phyloP scores from a whole-genome alignment of 2,329 filamentous ascomycete species.

The Ophiocordyceps sinensis region DNA sequence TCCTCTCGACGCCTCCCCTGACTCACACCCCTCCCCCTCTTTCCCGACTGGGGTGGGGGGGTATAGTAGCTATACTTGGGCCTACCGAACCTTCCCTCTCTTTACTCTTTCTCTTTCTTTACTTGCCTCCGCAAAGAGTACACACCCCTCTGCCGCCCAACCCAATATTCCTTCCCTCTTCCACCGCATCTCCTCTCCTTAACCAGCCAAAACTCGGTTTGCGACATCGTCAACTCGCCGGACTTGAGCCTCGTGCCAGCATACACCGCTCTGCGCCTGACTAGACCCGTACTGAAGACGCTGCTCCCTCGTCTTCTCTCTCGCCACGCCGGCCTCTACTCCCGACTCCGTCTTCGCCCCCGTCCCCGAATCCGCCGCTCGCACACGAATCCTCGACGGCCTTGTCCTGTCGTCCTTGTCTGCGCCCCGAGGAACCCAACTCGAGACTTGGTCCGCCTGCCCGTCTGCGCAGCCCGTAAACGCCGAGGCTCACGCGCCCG shows the following conservation, averaged over 20 bases:
- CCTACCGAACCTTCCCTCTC: neutral
- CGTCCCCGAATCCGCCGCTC: neutral
- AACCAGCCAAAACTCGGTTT: constrained; percentile 1
- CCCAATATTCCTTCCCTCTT: constrained; percentile 6
- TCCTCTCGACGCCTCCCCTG: neutral
- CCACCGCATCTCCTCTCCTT: constrained; percentile 5
- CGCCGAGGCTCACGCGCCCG: neutral
- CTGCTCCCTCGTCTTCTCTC: neutral
- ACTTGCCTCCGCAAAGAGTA: neutral
- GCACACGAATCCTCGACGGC: too few species aligned
- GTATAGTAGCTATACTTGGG: constrained; percentile 1
- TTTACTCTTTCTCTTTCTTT: neutral
- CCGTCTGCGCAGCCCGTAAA: neutral
- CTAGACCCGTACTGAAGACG: neutral
- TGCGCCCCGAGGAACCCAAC: too few species aligned
- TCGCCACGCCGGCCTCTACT: neutral
- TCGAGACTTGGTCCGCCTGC: neutral
- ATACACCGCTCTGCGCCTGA: too few species aligned
- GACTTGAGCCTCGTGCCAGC: neutral
- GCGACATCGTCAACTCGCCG: neutral
- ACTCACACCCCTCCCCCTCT: neutral
- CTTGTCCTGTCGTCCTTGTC: too few species aligned
- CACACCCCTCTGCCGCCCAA: constrained; percentile 2
- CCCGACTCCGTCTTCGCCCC: neutral
- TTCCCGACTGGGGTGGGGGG: too few species aligned